These are phyloP conservation scores for Nannochloris sp. DNA, from an alignment of 139 green algal species.

Conservation along the genomic window DNA sequence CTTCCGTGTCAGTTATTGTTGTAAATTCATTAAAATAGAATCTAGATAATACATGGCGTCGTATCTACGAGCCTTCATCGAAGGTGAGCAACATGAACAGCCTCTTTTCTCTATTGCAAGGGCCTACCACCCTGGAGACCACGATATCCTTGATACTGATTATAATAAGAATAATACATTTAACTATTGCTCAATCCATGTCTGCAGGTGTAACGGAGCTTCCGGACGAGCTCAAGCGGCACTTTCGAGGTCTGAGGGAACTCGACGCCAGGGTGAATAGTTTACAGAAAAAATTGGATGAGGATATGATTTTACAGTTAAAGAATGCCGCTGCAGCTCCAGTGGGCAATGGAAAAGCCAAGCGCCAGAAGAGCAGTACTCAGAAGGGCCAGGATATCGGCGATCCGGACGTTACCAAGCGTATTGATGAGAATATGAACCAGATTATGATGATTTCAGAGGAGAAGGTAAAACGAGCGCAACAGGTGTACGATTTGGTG, in stretches of 20 bases:
- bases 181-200: neutral
- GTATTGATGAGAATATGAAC: slow-evolving; percentile 28
- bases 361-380: neutral
- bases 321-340: slow-evolving; percentile 9
- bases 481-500: slow-evolving; percentile 74
- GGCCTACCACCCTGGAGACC: too few relatives aligned
- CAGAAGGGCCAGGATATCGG: neutral
- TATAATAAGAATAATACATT: too few relatives aligned
- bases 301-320: slow-evolving; percentile 28
- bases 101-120: neutral
- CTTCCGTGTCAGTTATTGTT: too few relatives aligned
- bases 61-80: slow-evolving; percentile 49
- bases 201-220: slow-evolving; percentile 36
- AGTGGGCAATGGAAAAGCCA: slow-evolving; percentile 20
- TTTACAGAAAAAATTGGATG: slow-evolving; percentile 41
- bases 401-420: slow-evolving; percentile 1
- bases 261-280: slow-evolving; percentile 38
- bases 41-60: slow-evolving; percentile 16
- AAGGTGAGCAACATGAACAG: slow-evolving; percentile 15
- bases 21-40: neutral
- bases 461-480: slow-evolving; percentile 48
- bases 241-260: slow-evolving; percentile 53
- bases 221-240: slow-evolving; percentile 44
- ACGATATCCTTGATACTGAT: too few relatives aligned
- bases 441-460: slow-evolving; percentile 38